Conservation (phyloP, 805 yeast species). For the Candida khao-thaluensis region DNA sequence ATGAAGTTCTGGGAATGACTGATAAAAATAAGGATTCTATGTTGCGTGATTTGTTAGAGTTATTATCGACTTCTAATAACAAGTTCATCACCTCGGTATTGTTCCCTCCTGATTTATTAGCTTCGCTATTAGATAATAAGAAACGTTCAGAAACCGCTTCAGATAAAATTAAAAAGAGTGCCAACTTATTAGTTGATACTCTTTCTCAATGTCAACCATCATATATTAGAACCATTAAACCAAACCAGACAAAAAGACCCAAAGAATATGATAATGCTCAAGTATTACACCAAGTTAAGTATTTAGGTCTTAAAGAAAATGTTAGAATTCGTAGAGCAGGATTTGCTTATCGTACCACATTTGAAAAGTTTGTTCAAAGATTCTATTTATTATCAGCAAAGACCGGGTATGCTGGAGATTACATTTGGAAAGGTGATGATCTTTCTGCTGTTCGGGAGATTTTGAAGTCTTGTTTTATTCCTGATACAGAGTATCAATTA, state of each 20-base stretch:
- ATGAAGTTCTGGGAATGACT: constrained; percentile 86
- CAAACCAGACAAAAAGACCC: constrained; percentile 90
- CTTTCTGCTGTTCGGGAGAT: constrained; percentile 52
- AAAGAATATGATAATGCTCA: constrained; percentile 84
- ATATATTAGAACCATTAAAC: constrained; percentile 95
- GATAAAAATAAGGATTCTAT: constrained; percentile 96
- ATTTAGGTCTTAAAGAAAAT: constrained; percentile 93
- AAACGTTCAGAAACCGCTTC: constrained; percentile 93
- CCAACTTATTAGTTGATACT: constrained; percentile 86
- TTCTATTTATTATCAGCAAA: constrained; percentile 83
- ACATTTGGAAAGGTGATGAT: constrained; percentile 58
- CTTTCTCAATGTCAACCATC: constrained; percentile 91
- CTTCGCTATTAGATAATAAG: constrained; percentile 52
- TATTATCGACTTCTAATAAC: constrained; percentile 71
- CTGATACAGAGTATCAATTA: constrained; percentile 78
- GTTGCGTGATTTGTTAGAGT: constrained; percentile 81
- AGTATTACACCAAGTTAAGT: constrained; percentile 93
- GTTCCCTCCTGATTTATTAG: constrained; percentile 40
- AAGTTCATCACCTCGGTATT: constrained; percentile 58
- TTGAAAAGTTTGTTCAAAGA: constrained; percentile 93
- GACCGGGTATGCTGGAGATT: constrained; percentile 88
- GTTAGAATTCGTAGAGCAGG: constrained; percentile 98
- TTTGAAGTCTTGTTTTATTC: constrained; percentile 60
- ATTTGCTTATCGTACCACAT: constrained; percentile 95
- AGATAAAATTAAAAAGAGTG: constrained; percentile 89